A percentile compares a stretch with the other conserved stretches of the same genome.
Conservation (phyloP, 2,329 filamentous ascomycete genomes). For the Aspergillus oerlinghausenensis region DNA sequence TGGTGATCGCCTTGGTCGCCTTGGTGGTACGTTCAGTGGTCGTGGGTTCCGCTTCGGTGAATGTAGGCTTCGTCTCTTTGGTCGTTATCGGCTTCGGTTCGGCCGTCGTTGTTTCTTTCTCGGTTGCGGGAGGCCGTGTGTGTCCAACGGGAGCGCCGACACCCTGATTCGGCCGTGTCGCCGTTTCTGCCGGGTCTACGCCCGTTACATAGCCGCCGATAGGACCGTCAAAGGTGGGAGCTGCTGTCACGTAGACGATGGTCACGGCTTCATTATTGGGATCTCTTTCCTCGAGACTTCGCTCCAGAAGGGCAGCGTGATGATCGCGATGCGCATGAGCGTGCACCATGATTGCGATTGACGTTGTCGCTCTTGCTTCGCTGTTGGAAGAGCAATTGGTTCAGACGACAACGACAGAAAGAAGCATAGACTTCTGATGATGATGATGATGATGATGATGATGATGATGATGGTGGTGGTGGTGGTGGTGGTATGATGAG, state of each 20-base stretch:
- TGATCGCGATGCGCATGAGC: conserved; percentile 29
- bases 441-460: not conserved
- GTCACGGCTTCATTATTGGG: conserved; percentile 12
- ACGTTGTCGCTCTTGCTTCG: not conserved
- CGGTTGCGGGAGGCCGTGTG: conserved; percentile 6
- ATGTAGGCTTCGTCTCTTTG: conserved; percentile 8
- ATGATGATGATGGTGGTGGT: not conserved
- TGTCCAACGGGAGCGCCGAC: conserved; percentile 27
- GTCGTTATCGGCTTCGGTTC: not conserved
- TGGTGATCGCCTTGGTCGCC: conserved; percentile 1
- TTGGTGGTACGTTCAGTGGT: conserved; percentile 5
- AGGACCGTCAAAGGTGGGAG: conserved; percentile 49
- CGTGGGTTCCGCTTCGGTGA: conserved; percentile 10
- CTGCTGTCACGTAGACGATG: conserved; percentile 50
- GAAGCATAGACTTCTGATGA: not conserved
- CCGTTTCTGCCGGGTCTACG: conserved; percentile 6
- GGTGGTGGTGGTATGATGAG: not conserved
- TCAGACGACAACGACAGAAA: not conserved
- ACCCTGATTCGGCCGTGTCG: conserved; percentile 16
- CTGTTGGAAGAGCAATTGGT: not conserved
- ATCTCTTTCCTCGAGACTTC: conserved; percentile 11
- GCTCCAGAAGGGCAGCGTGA: conserved; percentile 18
- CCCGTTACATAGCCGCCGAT: conserved; percentile 46
- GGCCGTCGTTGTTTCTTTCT: not conserved
- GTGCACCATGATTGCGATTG: conserved; percentile 25